Evolutionary conservation across 2,329 filamentous ascomycete species (phyloP), one percentile per base, ranked within the genome.

Genomic region (Microcera coccophila): DNA sequence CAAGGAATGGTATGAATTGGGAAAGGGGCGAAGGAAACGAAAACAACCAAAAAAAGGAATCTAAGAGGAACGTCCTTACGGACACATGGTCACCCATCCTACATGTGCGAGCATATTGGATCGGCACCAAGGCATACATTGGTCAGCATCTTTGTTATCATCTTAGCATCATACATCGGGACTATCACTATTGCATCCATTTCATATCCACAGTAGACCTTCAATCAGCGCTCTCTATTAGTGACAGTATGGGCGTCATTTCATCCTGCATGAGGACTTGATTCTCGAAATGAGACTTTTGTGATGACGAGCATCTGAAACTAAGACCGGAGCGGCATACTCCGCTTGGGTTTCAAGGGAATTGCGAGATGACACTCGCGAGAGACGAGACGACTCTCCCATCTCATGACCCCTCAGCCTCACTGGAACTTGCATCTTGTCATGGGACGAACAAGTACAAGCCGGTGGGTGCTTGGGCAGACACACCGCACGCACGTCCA

Each of bases 11-110:
- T n/a, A n/a, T 32, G 29, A n/a, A 32, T 32, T 17, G 29, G 29
- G 15, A 7, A 26, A 7, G 22, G 22, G 22, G 16, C 12, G 15
- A 35, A 17, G 50, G 41, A 29, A 17, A 32, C 37, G 15, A 22
- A 19, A 17, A 42, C 19, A 21, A 38, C 19, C 26, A 34, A 29
- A 38, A 35, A 20, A n/a, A n/a, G n/a, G n/a, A n/a, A n/a, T n/a
- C n/a, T n/a, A n/a, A 35, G 16, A 20, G 10, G n/a, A 9, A 35
- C 15, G 33, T 35, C 33, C 33, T 17, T 35, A 35, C 33, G 33
- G 33, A 35, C 33, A 20, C 33, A 19, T 10, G 31, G 9, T 28
- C 15, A 35, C 16, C 16, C 17, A 19, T 16, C 16, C n/a, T 20
- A 35, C 33, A 35, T 17, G 33, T 19, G 16, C n/a, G n/a, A n/a